Evolutionary conservation across 78 protist species (phyloP).

Genomic region (Creolimax fragrantissima): DNA sequence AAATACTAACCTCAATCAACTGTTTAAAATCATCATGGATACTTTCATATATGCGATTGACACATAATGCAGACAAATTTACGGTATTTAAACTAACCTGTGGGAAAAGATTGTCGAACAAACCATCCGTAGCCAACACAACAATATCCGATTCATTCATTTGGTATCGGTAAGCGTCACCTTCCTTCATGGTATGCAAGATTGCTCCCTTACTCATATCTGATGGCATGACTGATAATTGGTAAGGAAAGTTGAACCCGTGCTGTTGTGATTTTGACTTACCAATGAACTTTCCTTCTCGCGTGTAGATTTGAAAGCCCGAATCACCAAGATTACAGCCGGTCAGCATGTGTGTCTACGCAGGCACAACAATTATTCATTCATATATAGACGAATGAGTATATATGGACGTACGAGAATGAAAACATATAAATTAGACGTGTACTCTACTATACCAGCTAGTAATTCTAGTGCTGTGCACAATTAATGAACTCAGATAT

Average conservation of each 20-base stretch:
- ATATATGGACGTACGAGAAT: no score
- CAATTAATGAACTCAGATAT: no score
- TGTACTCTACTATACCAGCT: no score
- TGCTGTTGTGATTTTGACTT: conserved; percentile 60
- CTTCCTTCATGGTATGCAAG: neutral
- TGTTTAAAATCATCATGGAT: no score
- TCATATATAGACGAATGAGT: no score
- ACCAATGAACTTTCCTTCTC: conserved; percentile 35
- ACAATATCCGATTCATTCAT: conserved; percentile 48
- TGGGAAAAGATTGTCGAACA: conserved; percentile 59
- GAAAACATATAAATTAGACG: no score
- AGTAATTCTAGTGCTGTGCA: no score
- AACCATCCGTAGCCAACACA: conserved; percentile 67
- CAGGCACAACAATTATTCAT: neutral
- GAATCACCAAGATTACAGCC: conserved; percentile 68
- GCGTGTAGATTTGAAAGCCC: conserved; percentile 40
- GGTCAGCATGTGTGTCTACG: neutral
- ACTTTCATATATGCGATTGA: no score
- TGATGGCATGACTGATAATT: conserved; percentile 52
- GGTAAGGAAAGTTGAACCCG: conserved; percentile 64
- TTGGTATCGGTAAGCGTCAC: conserved; percentile 1
- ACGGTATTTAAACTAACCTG: neutral
- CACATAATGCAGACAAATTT: no score
- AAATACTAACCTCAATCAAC: no score
- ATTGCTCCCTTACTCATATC: conserved; percentile 16